A percentile compares a stretch with the other conserved stretches of the same genome.
These are phyloP conservation scores for Naganishia randhawae DNA, from an alignment of 768 basidiomycete species.

Conservation along the genomic window DNA sequence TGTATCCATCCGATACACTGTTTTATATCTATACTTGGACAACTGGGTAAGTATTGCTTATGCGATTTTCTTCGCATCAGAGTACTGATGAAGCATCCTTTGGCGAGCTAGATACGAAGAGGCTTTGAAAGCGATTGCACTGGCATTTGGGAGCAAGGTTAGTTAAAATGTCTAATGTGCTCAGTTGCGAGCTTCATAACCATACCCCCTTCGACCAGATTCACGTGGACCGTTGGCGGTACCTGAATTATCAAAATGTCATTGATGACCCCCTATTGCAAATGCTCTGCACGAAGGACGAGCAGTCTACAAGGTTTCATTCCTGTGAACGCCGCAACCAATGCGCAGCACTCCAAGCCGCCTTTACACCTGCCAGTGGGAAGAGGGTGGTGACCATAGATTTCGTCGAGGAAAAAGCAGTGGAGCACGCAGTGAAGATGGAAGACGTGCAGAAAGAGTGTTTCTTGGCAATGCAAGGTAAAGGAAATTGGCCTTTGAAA, in stretches of 20 bases:
- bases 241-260: conserved; percentile 62
- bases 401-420: conserved; percentile 67
- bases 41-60: conserved; percentile 60
- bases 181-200: no score
- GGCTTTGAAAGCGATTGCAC: conserved; percentile 69
- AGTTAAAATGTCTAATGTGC: conserved; percentile 28
- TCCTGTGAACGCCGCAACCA: conserved; percentile 82
- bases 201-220: conserved; percentile 60
- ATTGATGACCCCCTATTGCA: conserved; percentile 57
- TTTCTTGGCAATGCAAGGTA: conserved; percentile 38
- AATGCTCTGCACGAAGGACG: conserved; percentile 36
- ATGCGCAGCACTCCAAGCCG: conserved; percentile 55
- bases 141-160: conserved; percentile 64
- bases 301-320: conserved; percentile 72
- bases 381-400: conserved; percentile 72
- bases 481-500: conserved; percentile 55
- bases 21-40: conserved; percentile 95
- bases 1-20: conserved; percentile 63
- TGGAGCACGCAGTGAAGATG: conserved; percentile 58
- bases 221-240: conserved; percentile 86
- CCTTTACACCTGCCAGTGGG: conserved; percentile 43
- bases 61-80: neutral
- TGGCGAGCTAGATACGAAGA: conserved; percentile 65
- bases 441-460: conserved; percentile 54
- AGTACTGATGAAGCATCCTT: neutral